phyloP scores from a whole-genome alignment of 306 rosid species.

The Prunus mume region DNA sequence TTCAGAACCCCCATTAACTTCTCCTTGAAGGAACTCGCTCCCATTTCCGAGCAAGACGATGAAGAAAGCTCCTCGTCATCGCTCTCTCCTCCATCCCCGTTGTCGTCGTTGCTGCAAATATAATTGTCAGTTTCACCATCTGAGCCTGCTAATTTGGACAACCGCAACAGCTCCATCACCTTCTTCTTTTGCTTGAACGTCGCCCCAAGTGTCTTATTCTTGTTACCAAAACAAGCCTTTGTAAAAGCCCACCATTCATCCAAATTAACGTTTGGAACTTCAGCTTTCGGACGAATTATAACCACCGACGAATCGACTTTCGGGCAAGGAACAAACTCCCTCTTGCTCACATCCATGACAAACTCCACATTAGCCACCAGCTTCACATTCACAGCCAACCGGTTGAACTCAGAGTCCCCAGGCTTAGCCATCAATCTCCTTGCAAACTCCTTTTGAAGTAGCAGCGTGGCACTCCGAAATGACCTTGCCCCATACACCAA shows the following conservation, averaged over 20 bases:
- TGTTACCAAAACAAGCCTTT: slow-evolving; percentile 56
- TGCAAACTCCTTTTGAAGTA: slow-evolving; percentile 90
- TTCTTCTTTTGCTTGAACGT: slow-evolving; percentile 67
- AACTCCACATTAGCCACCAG: slow-evolving; percentile 73
- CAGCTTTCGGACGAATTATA: slow-evolving; percentile 62
- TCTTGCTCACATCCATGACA: slow-evolving; percentile 79
- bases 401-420: slow-evolving; percentile 71
- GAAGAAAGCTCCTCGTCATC: slow-evolving; percentile 15
- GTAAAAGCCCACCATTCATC: slow-evolving; percentile 75
- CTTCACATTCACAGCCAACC: slow-evolving; percentile 75
- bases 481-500: slow-evolving; percentile 46
- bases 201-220: slow-evolving; percentile 83
- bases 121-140: neutral
- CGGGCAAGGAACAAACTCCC: slow-evolving; percentile 79
- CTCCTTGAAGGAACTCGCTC: slow-evolving; percentile 28
- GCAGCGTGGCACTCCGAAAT: slow-evolving; percentile 81
- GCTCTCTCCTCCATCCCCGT: slow-evolving; percentile 6
- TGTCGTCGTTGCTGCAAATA: neutral
- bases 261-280: slow-evolving; percentile 55
- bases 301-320: slow-evolving; percentile 89
- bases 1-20: slow-evolving; percentile 53
- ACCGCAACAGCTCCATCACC: slow-evolving; percentile 41
- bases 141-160: slow-evolving; percentile 20
- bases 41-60: slow-evolving; percentile 27
- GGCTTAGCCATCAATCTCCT: slow-evolving; percentile 69